phyloP scores from a whole-genome alignment of 1,284 basidiomycete genomes.

The Rhodotorula sp. region DNA sequence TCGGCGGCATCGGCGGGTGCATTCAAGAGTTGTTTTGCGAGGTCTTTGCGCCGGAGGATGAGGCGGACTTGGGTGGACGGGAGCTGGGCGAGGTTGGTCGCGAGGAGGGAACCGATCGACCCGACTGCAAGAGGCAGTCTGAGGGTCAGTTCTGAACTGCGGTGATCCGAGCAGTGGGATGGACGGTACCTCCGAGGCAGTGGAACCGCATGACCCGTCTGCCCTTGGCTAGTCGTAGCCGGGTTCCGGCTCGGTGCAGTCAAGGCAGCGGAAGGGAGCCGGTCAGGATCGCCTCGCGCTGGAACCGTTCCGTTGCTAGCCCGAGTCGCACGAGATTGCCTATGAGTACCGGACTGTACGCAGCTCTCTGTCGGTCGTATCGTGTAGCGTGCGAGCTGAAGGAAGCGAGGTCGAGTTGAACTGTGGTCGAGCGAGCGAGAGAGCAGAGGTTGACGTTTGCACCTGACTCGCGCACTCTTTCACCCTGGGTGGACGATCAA shows the following conservation, averaged over 20 bases:
- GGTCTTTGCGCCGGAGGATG: conserved; percentile 68
- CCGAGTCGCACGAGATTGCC: too few relatives aligned
- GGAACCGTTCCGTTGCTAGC: too few relatives aligned
- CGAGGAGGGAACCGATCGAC: conserved; percentile 73
- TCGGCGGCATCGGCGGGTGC: background rate
- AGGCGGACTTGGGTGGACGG: conserved; percentile 56
- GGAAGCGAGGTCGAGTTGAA: background rate
- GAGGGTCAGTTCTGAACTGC: conserved; percentile 42
- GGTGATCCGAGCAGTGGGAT: background rate
- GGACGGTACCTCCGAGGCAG: conserved; percentile 30
- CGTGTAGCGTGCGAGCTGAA: background rate
- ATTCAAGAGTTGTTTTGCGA: conserved; percentile 53
- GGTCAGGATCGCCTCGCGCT: too few relatives aligned
- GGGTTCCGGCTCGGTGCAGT: too few relatives aligned
- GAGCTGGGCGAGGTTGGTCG: conserved; percentile 68
- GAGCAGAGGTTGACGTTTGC: background rate
- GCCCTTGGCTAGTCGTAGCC: too few relatives aligned
- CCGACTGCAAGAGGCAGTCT: conserved; percentile 64
- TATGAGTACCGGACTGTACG: too few relatives aligned
- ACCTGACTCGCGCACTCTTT: background rate
- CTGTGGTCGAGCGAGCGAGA: background rate
- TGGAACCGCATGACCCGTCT: conserved; percentile 36
- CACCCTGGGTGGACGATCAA: too few relatives aligned
- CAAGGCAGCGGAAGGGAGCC: too few relatives aligned
- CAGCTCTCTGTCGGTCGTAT: too few relatives aligned